Percentiles rank a stretch among this genome's conserved stretches.
Evolutionary conservation across 306 rosid species (phyloP).

Genomic region (Citrullus mucosospermus): DNA sequence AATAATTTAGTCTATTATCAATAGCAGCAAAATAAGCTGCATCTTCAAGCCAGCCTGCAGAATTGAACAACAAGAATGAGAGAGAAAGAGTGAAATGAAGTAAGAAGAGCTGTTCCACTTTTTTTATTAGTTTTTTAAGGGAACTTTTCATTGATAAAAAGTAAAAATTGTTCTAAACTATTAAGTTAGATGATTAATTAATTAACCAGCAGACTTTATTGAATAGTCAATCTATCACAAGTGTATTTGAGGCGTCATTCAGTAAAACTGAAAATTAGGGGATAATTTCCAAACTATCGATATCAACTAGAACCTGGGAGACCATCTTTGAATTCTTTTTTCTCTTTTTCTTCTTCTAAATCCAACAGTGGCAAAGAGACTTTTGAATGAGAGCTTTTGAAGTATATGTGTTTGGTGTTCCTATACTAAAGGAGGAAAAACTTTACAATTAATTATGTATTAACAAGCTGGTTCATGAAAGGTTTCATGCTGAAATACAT

Average conservation of each 20-base stretch:
- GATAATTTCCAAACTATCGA: not conserved
- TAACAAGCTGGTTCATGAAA: not conserved
- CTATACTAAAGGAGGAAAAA: not conserved
- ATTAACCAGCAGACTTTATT: not conserved
- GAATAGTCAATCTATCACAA: not conserved
- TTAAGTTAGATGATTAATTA: not conserved
- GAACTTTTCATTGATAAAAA: not conserved
- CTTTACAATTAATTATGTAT: not conserved
- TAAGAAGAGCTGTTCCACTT: not conserved
- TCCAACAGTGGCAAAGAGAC: not conserved
- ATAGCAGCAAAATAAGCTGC: slow-evolving; percentile 97
- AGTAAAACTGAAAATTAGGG: not conserved
- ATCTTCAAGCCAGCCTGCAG: slow-evolving; percentile 94
- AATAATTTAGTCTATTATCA: slow-evolving; percentile 46
- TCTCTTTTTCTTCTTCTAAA: not conserved
- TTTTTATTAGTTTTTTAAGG: no score
- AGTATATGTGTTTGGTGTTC: not conserved
- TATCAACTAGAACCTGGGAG: not conserved
- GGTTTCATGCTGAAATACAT: not conserved
- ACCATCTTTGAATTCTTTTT: not conserved
- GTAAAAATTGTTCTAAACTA: not conserved
- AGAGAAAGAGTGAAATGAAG: not conserved
- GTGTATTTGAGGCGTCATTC: not conserved
- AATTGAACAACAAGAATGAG: slow-evolving; percentile 15
- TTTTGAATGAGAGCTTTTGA: not conserved